Percentiles rank a stretch among this genome's conserved stretches.
Conservation (phyloP, 2,329 filamentous ascomycete genomes). For the Exophiala xenobiotica region DNA sequence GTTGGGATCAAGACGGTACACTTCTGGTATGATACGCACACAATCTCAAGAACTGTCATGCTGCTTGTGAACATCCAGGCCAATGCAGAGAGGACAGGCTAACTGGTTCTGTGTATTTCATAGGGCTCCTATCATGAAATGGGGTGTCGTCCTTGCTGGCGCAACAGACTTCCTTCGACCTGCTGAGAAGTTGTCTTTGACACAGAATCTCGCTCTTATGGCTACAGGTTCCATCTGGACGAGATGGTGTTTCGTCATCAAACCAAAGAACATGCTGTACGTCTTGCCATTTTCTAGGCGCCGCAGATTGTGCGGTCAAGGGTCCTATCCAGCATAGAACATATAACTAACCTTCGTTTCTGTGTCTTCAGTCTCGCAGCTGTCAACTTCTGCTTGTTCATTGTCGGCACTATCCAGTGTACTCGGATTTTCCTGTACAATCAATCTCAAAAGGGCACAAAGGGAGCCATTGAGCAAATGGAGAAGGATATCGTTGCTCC, state of each 20-base stretch:
- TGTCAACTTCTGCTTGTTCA: conserved; percentile 96
- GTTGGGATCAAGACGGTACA: conserved; percentile 90
- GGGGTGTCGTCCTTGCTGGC: conserved; percentile 88
- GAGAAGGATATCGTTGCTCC: conserved; percentile 31
- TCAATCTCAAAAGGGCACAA: conserved; percentile 55
- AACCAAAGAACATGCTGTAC: conserved; percentile 84
- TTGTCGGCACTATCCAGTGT: conserved; percentile 81
- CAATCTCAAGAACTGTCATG: not conserved
- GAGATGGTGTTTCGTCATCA: conserved; percentile 97
- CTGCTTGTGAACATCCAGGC: not conserved
- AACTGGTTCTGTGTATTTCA: not conserved
- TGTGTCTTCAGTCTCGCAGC: conserved; percentile 67
- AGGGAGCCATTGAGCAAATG: conserved; percentile 39
- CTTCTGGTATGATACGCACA: conserved; percentile 71
- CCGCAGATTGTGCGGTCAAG: too few species aligned
- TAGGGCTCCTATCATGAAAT: conserved; percentile 97
- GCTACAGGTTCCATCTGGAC: conserved; percentile 96
- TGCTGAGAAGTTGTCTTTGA: conserved; percentile 86
- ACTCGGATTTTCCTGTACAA: conserved; percentile 71
- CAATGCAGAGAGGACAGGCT: too few species aligned
- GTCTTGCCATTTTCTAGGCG: too few species aligned
- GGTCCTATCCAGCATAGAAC: too few species aligned
- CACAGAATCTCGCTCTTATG: conserved; percentile 86
- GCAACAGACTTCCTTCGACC: conserved; percentile 89
- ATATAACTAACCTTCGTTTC: conserved; percentile 3